A percentile compares a stretch with the other conserved stretches of the same genome.
phyloP scores from a whole-genome alignment of 345 rosid genomes.

The Linum usitatissimum region DNA sequence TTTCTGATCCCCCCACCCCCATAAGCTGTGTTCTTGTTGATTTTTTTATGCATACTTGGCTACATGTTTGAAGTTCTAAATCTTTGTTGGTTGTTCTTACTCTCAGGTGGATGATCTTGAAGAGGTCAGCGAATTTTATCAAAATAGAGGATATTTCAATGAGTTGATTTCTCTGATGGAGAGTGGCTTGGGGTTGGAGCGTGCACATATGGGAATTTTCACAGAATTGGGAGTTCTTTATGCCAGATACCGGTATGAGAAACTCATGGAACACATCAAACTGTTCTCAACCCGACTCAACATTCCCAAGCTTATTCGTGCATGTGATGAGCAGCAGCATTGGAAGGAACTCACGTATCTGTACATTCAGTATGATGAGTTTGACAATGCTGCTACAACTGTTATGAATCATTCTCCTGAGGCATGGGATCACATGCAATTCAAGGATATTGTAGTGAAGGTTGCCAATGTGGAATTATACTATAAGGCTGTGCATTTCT shows the following conservation, averaged over 20 bases:
- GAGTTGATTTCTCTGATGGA: constrained; percentile 97
- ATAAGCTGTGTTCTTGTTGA: background rate
- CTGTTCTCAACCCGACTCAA: constrained; percentile 94
- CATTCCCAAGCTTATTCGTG: constrained; percentile 92
- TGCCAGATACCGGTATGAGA: constrained; percentile 93
- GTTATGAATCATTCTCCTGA: constrained; percentile 99
- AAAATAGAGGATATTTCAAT: constrained; percentile 94
- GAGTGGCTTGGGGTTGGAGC: constrained; percentile 95
- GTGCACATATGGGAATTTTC: constrained; percentile 98
- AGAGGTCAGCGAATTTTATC: constrained; percentile 93
- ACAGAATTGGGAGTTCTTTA: constrained; percentile 96
- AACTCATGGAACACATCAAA: constrained; percentile 97
- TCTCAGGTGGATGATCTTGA: constrained; percentile 91
- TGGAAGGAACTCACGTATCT: constrained; percentile 92
- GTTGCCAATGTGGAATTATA: constrained; percentile 92
- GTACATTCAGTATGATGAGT: constrained; percentile 87
- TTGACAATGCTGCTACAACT: constrained; percentile 96
- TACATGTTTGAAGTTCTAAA: constrained; percentile 1
- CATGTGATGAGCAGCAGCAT: constrained; percentile 97
- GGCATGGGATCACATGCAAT: constrained; percentile 99
- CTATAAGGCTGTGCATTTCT: constrained; percentile 97
- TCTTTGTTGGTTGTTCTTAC: background rate
- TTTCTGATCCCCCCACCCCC: background rate
- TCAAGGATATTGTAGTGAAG: constrained; percentile 84
- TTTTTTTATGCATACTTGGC: background rate